These are phyloP conservation scores for Inonotus obliquus DNA, from an alignment of 1,284 basidiomycete genomes.

Conservation along the genomic window DNA sequence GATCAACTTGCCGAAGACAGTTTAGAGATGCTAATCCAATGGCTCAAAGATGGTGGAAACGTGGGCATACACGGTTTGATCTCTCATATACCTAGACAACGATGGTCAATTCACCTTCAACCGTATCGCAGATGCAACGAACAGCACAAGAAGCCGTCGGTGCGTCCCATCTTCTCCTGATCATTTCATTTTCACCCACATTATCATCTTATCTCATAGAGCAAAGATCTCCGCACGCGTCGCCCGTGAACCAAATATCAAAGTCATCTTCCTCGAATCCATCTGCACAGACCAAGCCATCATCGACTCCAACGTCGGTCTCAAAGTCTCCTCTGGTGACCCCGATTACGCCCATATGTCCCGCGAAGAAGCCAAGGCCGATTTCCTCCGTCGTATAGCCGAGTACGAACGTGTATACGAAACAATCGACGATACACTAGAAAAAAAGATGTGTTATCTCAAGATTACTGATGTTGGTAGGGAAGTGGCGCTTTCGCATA, in stretches of 20 bases:
- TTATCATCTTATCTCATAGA: slow-evolving; percentile 35
- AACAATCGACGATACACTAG: slow-evolving; percentile 63
- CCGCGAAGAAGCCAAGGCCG: slow-evolving; percentile 79
- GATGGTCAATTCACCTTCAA: not conserved
- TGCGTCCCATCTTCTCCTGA: slow-evolving; percentile 26
- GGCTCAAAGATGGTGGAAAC: slow-evolving; percentile 94
- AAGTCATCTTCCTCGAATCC: slow-evolving; percentile 92
- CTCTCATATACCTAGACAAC: not conserved
- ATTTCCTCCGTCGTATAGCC: slow-evolving; percentile 89
- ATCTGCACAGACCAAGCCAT: slow-evolving; percentile 91
- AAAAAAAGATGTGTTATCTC: slow-evolving; percentile 82
- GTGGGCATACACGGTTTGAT: slow-evolving; percentile 93
- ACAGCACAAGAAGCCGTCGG: slow-evolving; percentile 80
- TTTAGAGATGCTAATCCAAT: slow-evolving; percentile 90
- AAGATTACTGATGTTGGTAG: slow-evolving; percentile 87
- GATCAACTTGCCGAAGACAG: slow-evolving; percentile 90
- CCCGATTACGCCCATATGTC: slow-evolving; percentile 95
- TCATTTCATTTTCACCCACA: slow-evolving; percentile 17
- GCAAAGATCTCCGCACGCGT: slow-evolving; percentile 80
- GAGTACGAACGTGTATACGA: slow-evolving; percentile 97
- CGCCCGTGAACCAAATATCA: slow-evolving; percentile 85
- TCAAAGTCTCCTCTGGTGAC: slow-evolving; percentile 95
- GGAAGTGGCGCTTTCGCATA: slow-evolving; percentile 79
- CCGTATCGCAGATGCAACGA: slow-evolving; percentile 77
- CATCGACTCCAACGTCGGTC: slow-evolving; percentile 92